Base-by-base conservation (phyloP, 1,284 basidiomycete genomes). In the Ustilago loliicola region DNA sequence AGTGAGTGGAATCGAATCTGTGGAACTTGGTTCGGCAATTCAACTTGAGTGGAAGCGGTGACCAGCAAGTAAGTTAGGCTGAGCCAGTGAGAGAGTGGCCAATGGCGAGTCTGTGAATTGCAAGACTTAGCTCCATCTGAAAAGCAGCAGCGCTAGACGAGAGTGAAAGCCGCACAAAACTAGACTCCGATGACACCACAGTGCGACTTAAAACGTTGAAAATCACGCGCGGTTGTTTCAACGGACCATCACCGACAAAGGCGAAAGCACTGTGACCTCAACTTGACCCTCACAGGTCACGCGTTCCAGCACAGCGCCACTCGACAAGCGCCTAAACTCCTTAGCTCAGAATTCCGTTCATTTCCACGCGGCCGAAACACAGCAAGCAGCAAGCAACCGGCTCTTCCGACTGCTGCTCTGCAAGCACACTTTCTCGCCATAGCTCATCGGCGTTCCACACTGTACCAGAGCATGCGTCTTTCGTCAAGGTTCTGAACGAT, bases 401-500 rank as follows among this genome's bases (percentile, higher is more conserved):
- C 17, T 47, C 19, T 17, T 8, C 45, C 17, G 45, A 7, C 45
- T 38, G 45, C 45, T 8, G 40, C 15, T 42, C 9, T 42, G 40
- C 15, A 13, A 19, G 40, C 9, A 42, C 13, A 19, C 7, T 19
- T 42, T 42, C 7, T 34, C 7, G 11, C 32, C 11, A 11, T 34
- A 5, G 11, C 32, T 6, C 17, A 38, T 23, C 56, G 56, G 56
- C 56, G 42, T 58, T 58, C n/a, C 27, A 38, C 13, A 36, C 36
- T 15, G 13, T 15, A 17, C 27, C 6, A 29, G 7, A 50, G 23
- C 19, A 15, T 50, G 30, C 30, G 50, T 32, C 23, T 29, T 59
- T 59, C 47, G 19, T 34, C 17, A 29, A 36, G 3, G 3, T 59
- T 59, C 45, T 25, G 11, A n/a, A 13, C 61, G 65, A 36, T 56